Evolutionary conservation across 768 basidiomycete species (phyloP).

Genomic region (Guyanaporus albipodus): DNA sequence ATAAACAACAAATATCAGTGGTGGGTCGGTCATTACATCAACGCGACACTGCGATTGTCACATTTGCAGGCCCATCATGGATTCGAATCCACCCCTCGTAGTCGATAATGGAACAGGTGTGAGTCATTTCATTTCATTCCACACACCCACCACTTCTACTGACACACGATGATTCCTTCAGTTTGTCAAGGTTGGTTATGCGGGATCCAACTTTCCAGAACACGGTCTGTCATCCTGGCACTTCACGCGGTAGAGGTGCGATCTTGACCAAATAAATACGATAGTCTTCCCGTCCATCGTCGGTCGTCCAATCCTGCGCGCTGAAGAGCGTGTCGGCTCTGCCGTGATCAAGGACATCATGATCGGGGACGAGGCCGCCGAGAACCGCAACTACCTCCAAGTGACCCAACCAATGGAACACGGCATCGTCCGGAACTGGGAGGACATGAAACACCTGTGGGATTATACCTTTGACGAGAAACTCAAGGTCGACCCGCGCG

Average conservation of each 20-base stretch:
- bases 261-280: not conserved
- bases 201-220: constrained; percentile 92
- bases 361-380: constrained; percentile 95
- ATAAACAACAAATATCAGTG: too few species aligned
- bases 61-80: constrained; percentile 19
- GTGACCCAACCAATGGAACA: constrained; percentile 99
- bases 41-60: not conserved
- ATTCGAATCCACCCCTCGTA: constrained; percentile 52
- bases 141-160: constrained; percentile 4
- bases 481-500: constrained; percentile 80
- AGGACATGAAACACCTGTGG: constrained; percentile 98
- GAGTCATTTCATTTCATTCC: constrained; percentile 31
- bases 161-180: constrained; percentile 30
- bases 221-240: constrained; percentile 53
- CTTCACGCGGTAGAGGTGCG: not conserved
- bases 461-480: constrained; percentile 98
- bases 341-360: constrained; percentile 94
- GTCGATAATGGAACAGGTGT: constrained; percentile 91
- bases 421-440: constrained; percentile 98
- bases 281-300: constrained; percentile 95
- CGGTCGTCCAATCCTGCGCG: constrained; percentile 94
- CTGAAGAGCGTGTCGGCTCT: constrained; percentile 89
- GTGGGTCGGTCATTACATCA: too few species aligned
- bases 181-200: constrained; percentile 91
- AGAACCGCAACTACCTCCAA: constrained; percentile 92